Conservation (phyloP, 2,329 filamentous ascomycete genomes). For the Botrytis hyacinthi region DNA sequence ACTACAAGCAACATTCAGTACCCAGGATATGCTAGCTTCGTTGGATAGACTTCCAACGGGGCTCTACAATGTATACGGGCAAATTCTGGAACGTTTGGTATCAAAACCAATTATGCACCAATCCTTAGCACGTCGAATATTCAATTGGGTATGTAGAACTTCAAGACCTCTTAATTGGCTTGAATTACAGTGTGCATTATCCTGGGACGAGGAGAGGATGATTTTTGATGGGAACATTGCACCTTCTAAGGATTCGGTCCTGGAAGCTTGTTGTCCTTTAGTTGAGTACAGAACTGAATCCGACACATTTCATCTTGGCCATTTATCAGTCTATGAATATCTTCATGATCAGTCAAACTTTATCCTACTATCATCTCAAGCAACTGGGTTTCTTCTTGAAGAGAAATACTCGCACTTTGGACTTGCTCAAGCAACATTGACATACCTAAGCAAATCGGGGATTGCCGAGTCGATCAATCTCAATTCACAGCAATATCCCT, state of each 20-base stretch:
- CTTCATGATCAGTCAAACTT: conserved; percentile 15
- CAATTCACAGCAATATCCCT: conserved; percentile 2
- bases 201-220: conserved; percentile 18
- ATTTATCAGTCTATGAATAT: conserved; percentile 19
- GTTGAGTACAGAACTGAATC: conserved; percentile 17
- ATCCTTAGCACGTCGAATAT: conserved; percentile 12
- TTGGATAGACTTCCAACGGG: conserved; percentile 15
- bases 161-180: conserved; percentile 16
- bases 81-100: conserved; percentile 11
- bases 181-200: conserved; percentile 16
- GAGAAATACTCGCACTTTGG: conserved; percentile 9
- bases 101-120: neutral
- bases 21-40: conserved; percentile 19
- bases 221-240: conserved; percentile 9
- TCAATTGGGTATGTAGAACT: conserved; percentile 18
- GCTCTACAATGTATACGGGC: conserved; percentile 16
- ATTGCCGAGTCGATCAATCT: conserved; percentile 14
- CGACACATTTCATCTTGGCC: conserved; percentile 15
- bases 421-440: conserved; percentile 10
- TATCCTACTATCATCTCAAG: conserved; percentile 8
- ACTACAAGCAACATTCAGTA: conserved; percentile 15
- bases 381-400: conserved; percentile 9
- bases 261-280: conserved; percentile 17
- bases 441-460: conserved; percentile 8
- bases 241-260: conserved; percentile 12